Percentiles rank a stretch among this genome's conserved stretches.
Conservation (phyloP, 768 basidiomycete species). For the Phlebiopsis flavidoalba region DNA sequence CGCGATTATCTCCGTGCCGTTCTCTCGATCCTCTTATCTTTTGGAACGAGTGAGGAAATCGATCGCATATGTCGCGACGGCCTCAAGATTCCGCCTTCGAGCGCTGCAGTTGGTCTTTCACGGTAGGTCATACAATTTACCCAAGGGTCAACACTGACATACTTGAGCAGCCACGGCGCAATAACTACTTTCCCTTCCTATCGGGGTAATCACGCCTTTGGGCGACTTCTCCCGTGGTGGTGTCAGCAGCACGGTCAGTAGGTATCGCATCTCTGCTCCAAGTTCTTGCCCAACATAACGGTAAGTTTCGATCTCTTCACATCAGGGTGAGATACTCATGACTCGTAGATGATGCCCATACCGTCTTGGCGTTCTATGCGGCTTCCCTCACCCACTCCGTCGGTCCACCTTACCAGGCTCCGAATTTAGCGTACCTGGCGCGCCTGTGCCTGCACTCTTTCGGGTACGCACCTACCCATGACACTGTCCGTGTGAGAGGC, state of each 20-base stretch:
- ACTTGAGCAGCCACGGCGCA: slow-evolving; percentile 30
- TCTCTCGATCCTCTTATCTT: slow-evolving; percentile 62
- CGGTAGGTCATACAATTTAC: slow-evolving; percentile 33
- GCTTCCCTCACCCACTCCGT: slow-evolving; percentile 60
- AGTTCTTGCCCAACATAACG: slow-evolving; percentile 69
- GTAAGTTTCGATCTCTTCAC: slow-evolving; percentile 29
- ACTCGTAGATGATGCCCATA: slow-evolving; percentile 64
- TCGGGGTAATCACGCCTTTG: slow-evolving; percentile 46
- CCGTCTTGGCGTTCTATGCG: slow-evolving; percentile 77
- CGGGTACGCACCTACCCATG: slow-evolving; percentile 41
- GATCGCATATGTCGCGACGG: slow-evolving; percentile 62
- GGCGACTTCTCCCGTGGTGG: slow-evolving; percentile 66
- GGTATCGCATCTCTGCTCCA: slow-evolving; percentile 64
- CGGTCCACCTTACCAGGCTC: slow-evolving; percentile 56
- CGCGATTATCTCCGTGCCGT: slow-evolving; percentile 54
- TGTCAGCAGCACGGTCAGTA: slow-evolving; percentile 67
- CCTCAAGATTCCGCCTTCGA: slow-evolving; percentile 42
- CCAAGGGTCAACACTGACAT: neutral
- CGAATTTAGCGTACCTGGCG: slow-evolving; percentile 71
- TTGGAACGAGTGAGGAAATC: slow-evolving; percentile 62
- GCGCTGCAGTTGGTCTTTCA: slow-evolving; percentile 39
- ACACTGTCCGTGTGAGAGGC: neutral
- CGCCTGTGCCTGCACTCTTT: slow-evolving; percentile 71
- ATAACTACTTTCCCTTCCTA: slow-evolving; percentile 37
- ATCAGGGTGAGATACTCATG: neutral